Evolutionary conservation across 345 rosid genomes (phyloP).

Genomic region (Bruguiera gymnorhiza): DNA sequence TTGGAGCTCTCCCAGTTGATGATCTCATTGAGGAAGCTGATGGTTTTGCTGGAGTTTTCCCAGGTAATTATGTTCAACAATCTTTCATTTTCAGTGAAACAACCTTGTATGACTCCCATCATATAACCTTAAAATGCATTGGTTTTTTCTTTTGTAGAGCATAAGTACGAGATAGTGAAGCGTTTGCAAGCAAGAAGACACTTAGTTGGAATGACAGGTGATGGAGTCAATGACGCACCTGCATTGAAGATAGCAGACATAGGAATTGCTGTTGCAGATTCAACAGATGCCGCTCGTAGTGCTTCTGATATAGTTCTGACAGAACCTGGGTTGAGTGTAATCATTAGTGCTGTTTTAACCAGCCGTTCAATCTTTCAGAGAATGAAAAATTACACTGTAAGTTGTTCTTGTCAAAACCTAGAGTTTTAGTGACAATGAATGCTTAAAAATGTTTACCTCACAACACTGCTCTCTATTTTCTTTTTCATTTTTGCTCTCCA

Average conservation of each 20-base stretch:
- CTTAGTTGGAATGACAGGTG: slow-evolving; percentile 91
- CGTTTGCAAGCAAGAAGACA: slow-evolving; percentile 69
- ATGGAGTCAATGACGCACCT: slow-evolving; percentile 91
- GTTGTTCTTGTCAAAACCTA: not conserved
- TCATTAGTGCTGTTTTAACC: slow-evolving; percentile 83
- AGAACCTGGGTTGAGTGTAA: slow-evolving; percentile 85
- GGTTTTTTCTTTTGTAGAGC: slow-evolving; percentile 48
- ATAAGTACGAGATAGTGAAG: slow-evolving; percentile 81
- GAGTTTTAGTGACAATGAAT: not conserved
- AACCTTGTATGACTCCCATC: not conserved
- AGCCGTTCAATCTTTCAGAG: slow-evolving; percentile 92
- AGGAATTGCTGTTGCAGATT: slow-evolving; percentile 91
- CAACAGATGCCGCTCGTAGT: slow-evolving; percentile 91
- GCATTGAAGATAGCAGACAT: slow-evolving; percentile 84
- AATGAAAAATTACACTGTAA: slow-evolving; percentile 88
- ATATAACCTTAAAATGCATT: not conserved
- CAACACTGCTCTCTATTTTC: not conserved
- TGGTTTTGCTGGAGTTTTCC: slow-evolving; percentile 92
- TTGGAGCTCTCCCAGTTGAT: slow-evolving; percentile 54
- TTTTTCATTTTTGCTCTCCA: slow-evolving; percentile 12
- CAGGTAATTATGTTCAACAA: slow-evolving; percentile 43
- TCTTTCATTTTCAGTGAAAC: not conserved
- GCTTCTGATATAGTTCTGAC: slow-evolving; percentile 92
- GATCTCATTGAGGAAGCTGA: slow-evolving; percentile 86
- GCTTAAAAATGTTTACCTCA: not conserved